Percentiles rank a stretch among this genome's conserved stretches.
These are phyloP conservation scores for Ambrosiella beaveri DNA, from an alignment of 2,329 filamentous ascomycete genomes.

Conservation along the genomic window DNA sequence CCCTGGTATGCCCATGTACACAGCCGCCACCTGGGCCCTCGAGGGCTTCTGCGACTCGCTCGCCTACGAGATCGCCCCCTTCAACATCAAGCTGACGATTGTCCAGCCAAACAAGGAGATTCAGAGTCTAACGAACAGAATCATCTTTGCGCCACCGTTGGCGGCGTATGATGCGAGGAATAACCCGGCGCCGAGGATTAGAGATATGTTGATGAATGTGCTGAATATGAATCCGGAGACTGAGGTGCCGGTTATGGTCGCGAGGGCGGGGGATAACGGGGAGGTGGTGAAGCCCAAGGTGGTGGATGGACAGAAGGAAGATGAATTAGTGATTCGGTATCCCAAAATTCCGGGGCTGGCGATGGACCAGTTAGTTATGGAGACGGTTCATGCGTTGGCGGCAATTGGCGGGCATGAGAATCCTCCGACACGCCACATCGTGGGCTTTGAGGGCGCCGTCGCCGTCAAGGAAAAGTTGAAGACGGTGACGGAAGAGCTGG, in stretches of 20 bases:
- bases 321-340: constrained; percentile 47
- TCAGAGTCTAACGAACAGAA: constrained; percentile 67
- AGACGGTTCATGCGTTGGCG: constrained; percentile 79
- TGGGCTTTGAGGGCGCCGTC: constrained; percentile 71
- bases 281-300: background rate
- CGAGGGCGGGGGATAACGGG: constrained; percentile 8
- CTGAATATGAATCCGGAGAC: constrained; percentile 59
- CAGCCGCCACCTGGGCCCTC: constrained; percentile 81
- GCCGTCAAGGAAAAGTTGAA: constrained; percentile 93
- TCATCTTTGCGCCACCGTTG: constrained; percentile 68
- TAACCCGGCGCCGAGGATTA: constrained; percentile 57
- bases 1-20: constrained; percentile 78
- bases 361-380: constrained; percentile 58
- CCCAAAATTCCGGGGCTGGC: constrained; percentile 52
- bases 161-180: constrained; percentile 44
- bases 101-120: constrained; percentile 93
- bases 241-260: constrained; percentile 21
- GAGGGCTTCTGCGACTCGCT: constrained; percentile 93
- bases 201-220: constrained; percentile 66
- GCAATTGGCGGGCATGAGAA: constrained; percentile 94
- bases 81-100: constrained; percentile 91
- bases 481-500: constrained; percentile 86
- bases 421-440: constrained; percentile 83
- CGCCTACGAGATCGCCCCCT: constrained; percentile 89
- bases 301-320: background rate